phyloP scores from a whole-genome alignment of 176 grass and related monocot species.

The Panicum miliaceum region DNA sequence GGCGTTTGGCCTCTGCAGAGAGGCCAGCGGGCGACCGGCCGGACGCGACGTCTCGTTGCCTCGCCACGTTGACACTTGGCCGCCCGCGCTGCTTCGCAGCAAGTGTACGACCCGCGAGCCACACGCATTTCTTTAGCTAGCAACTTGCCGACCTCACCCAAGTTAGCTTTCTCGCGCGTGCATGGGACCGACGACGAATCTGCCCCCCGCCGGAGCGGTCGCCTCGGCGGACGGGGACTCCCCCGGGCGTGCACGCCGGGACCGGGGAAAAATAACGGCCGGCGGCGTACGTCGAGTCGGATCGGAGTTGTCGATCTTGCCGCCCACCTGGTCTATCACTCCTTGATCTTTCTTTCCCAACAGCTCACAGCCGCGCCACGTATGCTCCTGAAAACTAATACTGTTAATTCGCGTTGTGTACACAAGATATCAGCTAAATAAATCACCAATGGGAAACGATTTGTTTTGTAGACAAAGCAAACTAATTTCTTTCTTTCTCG shows the following conservation, averaged over 20 bases:
- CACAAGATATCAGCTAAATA: too few species aligned
- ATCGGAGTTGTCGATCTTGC: neutral
- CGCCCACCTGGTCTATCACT: neutral
- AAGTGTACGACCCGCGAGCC: neutral
- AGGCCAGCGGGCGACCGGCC: neutral
- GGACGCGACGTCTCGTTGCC: conserved; percentile 46
- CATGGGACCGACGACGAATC: neutral
- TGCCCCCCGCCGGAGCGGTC: too few species aligned
- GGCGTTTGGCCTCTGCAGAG: conserved; percentile 25
- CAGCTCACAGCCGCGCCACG: neutral
- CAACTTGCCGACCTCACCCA: neutral
- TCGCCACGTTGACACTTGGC: conserved; percentile 20
- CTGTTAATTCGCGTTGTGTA: too few species aligned
- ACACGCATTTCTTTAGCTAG: neutral
- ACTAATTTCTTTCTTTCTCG: too few species aligned
- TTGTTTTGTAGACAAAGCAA: too few species aligned
- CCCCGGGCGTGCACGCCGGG: neutral
- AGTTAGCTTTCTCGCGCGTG: neutral
- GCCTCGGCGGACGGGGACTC: neutral
- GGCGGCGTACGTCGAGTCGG: neutral
- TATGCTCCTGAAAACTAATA: neutral
- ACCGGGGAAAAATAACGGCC: neutral
- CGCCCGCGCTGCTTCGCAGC: neutral
- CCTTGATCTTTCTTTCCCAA: neutral
- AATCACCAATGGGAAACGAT: too few species aligned